These are phyloP conservation scores for Lipomyces spencermartinsiae DNA, from an alignment of 805 yeast genomes.

Conservation along the genomic window DNA sequence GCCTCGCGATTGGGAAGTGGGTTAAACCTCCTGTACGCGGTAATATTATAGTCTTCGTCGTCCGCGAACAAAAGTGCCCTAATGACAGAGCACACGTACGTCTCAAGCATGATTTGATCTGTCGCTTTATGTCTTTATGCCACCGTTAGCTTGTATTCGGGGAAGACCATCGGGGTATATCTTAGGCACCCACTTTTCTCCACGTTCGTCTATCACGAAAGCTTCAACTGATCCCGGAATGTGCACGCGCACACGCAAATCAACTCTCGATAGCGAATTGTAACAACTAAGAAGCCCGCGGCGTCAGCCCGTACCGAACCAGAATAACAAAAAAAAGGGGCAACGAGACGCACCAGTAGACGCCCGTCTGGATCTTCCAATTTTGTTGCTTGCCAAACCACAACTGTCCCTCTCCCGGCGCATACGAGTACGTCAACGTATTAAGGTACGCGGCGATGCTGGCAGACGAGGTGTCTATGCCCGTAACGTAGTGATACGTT, in stretches of 20 bases:
- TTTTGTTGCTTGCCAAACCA: slow-evolving; percentile 71
- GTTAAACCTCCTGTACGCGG: slow-evolving; percentile 81
- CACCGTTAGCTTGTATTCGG: neutral
- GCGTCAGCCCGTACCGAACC: neutral
- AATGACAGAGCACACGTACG: slow-evolving; percentile 72
- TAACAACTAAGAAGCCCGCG: slow-evolving; percentile 50
- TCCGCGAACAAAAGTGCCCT: slow-evolving; percentile 81
- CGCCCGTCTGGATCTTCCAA: slow-evolving; percentile 53
- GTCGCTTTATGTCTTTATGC: slow-evolving; percentile 40
- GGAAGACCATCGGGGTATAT: neutral
- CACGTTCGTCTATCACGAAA: slow-evolving; percentile 47
- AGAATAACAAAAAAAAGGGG: neutral
- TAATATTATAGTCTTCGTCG: slow-evolving; percentile 74
- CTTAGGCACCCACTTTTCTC: slow-evolving; percentile 46
- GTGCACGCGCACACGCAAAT: slow-evolving; percentile 68
- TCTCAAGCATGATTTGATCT: slow-evolving; percentile 52
- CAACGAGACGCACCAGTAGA: slow-evolving; percentile 45
- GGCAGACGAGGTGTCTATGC: slow-evolving; percentile 59
- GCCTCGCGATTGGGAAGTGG: slow-evolving; percentile 64
- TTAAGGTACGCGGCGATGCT: slow-evolving; percentile 64
- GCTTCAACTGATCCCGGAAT: slow-evolving; percentile 58
- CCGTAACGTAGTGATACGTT: slow-evolving; percentile 60
- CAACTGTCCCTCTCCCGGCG: slow-evolving; percentile 60
- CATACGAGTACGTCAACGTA: slow-evolving; percentile 51
- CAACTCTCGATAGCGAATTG: slow-evolving; percentile 76